phyloP scores from a whole-genome alignment of 805 yeast species.

The Monosporozyma aquatica region DNA sequence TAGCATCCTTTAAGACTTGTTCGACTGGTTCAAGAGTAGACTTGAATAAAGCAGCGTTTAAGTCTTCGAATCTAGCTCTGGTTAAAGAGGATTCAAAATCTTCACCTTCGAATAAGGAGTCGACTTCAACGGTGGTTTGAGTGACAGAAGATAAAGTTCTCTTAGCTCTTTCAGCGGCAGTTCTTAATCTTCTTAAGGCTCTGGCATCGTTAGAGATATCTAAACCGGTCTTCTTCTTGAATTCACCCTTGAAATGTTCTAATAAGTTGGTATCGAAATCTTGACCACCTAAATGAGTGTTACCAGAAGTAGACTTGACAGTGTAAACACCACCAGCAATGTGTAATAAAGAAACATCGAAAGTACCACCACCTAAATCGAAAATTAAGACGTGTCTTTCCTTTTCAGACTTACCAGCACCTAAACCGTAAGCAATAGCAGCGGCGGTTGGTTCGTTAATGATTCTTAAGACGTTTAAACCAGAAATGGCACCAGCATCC shows the following conservation, averaged over 20 bases:
- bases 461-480: slow-evolving; percentile 87
- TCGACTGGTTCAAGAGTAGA: slow-evolving; percentile 92
- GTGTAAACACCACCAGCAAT: slow-evolving; percentile 95
- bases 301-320: slow-evolving; percentile 74
- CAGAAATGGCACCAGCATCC: slow-evolving; percentile 96
- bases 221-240: slow-evolving; percentile 93
- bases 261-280: slow-evolving; percentile 94
- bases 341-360: slow-evolving; percentile 86
- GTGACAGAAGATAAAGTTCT: slow-evolving; percentile 94
- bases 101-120: slow-evolving; percentile 87
- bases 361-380: slow-evolving; percentile 97
- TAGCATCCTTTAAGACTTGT: slow-evolving; percentile 85
- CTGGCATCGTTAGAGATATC: slow-evolving; percentile 85
- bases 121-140: slow-evolving; percentile 91
- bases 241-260: slow-evolving; percentile 80
- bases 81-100: slow-evolving; percentile 95
- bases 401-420: slow-evolving; percentile 59
- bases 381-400: slow-evolving; percentile 85
- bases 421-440: slow-evolving; percentile 93
- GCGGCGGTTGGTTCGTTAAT: slow-evolving; percentile 98
- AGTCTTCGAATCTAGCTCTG: slow-evolving; percentile 96
- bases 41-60: slow-evolving; percentile 89
- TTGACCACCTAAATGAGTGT: slow-evolving; percentile 92
- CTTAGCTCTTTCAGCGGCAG: slow-evolving; percentile 98
- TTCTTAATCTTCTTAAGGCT: slow-evolving; percentile 93